Base-by-base conservation (phyloP, 2,329 filamentous ascomycete genomes). In the Phyllosticta citriasiana region DNA sequence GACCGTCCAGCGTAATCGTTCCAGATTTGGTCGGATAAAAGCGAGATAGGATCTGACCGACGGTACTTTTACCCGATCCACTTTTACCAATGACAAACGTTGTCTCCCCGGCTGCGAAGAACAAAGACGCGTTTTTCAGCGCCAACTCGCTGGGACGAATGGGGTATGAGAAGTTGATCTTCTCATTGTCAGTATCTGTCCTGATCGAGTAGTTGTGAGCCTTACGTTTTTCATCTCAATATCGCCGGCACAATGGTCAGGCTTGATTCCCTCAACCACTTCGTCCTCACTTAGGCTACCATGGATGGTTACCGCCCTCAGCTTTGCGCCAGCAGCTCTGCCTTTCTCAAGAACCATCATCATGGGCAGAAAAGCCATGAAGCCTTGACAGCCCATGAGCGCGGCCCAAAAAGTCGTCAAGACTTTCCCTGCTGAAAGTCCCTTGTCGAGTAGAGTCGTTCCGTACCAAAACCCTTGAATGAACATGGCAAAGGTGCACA, bases 381-480 rank as follows among this genome's bases (percentile, higher is more conserved):
- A 77, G 0, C 88, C 84, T 66, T 93, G 87, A 4, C 91, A 85
- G 0, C 88, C 88, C 57, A 85, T 84, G 40, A 97, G 76, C 2
- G 88, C 88, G 4, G 89, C 84, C 77, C 94, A 96, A 66, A 97
- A 97, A 0, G 91, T 88, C 0, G 89, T 94, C 53, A 97, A 73
- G 2, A 96, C 83, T 60, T 87, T 78, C 0, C 87, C 88, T 0
- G 89, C 77, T 10, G 77, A 79, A 0, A 79, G 72, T 1, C 84
- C 84, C 1, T 81, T 74, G 9, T 79, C 77, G 9, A 94, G 85
- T 1, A 96, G 80, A 1, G 83, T 77, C 27, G 87, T 82, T 0
- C 91, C 92, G 67, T 92, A 96, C 84, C 89, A 96, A 69, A 97
- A 97, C 0, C 91, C 92, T 62, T 91, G 82, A 0, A 95, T 87